Evolutionary conservation across 805 yeast species (phyloP).

Genomic region (Sungouiella blattae): DNA sequence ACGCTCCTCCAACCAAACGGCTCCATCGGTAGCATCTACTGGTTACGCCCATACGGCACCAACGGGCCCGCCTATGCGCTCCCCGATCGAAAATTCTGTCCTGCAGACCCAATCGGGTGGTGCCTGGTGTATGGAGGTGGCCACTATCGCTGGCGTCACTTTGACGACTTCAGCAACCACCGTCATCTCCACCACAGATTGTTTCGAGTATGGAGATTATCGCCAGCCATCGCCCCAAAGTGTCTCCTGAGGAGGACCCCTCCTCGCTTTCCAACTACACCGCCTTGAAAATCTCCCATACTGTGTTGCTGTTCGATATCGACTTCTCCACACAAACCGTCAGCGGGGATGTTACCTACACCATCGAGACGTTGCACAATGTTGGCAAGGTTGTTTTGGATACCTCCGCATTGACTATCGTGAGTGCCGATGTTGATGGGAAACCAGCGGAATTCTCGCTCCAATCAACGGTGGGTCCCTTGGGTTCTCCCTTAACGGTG

Average conservation of each 20-base stretch:
- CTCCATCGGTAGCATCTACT: no score
- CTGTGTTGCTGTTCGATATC: slow-evolving; percentile 52
- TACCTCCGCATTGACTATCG: slow-evolving; percentile 58
- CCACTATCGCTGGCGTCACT: no score
- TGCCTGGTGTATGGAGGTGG: no score
- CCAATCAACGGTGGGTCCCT: slow-evolving; percentile 44
- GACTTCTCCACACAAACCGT: slow-evolving; percentile 52
- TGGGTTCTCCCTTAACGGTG: slow-evolving; percentile 56
- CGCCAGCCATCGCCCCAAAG: slow-evolving; percentile 10
- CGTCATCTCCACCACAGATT: slow-evolving; percentile 1
- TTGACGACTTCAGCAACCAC: no score
- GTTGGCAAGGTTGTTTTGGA: slow-evolving; percentile 55
- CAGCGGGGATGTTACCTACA: slow-evolving; percentile 52
- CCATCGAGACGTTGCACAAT: slow-evolving; percentile 29
- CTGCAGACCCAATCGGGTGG: no score
- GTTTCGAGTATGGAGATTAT: slow-evolving; percentile 1
- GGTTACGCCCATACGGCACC: no score
- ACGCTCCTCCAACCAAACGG: no score
- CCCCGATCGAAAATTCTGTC: no score
- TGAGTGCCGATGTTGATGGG: slow-evolving; percentile 43
- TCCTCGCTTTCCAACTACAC: slow-evolving; percentile 76
- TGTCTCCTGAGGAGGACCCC: slow-evolving; percentile 47
- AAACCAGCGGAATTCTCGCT: slow-evolving; percentile 27
- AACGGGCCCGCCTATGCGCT: no score
- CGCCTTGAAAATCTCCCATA: slow-evolving; percentile 47